Evolutionary conservation across 495 filamentous ascomycete species (phyloP), one percentile per base, ranked within the genome.

Genomic region (Melanomma pulvis-pyrius): DNA sequence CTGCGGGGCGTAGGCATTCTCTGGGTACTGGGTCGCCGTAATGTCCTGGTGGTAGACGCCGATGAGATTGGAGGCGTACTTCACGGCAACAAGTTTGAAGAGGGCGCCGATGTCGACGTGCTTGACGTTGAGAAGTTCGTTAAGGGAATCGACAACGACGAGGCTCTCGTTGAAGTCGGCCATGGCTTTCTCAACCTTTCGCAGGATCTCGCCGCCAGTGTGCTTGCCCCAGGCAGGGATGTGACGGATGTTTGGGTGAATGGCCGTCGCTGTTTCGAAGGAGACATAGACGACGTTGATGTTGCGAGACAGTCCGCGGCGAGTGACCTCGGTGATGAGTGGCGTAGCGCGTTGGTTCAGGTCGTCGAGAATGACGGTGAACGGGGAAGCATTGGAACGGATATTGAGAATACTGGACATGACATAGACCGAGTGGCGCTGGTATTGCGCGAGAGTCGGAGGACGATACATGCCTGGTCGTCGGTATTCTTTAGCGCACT

Each of bases 41-140:
- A 90, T 79, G 73, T 92, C 89, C 19, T 77, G 70, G 77, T 93
- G 90, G 78, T 90, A 91, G 59, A 86, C 80, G 8, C 81, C 84
- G 1, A 91, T 73, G 49, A 90, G 77, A 25, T 9, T 59, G 28
- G 67, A 64, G 5, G 84, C 82, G 48, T 80, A 79, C 3, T 77
- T 70, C 12, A 85, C 83, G 25, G 77, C 74, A 68, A 90, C 79
- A 58, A 88, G 76, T 21, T 51, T n/a, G 32, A 66, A 50, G 51
- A 74, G 28, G 22, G 36, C 28, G 54, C 63, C 30, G n/a, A 63
- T 53, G 22, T 69, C 55, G 36, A 65, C 21, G 7, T 30, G 22
- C 25, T 59, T 61, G 52, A 34, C 19, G 53, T 39, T 30, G 32
- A 69, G 30, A 19, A 65, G 67, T 13, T 69, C 67, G 49, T 59